Evolutionary conservation across 345 rosid genomes (phyloP).

Genomic region (Kandelia obovata): DNA sequence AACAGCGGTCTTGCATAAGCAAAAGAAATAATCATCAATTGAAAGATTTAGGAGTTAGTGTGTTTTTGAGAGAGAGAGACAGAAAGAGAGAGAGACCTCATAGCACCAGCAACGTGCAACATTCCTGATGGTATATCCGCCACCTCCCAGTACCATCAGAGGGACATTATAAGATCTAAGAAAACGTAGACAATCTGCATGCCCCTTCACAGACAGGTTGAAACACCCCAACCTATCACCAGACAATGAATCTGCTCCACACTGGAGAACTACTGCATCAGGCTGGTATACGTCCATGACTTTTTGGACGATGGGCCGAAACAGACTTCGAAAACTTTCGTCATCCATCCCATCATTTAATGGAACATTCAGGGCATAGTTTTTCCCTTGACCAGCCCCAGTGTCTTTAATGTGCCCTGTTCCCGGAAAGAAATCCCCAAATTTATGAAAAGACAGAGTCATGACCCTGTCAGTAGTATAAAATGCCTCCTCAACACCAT

Average conservation of each 20-base stretch:
- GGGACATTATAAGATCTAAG: conserved; percentile 91
- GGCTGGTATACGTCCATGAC: conserved; percentile 98
- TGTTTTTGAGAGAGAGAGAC: background rate
- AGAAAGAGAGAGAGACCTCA: conserved; percentile 53
- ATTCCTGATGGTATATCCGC: conserved; percentile 95
- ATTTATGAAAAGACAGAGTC: conserved; percentile 98
- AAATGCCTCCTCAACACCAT: conserved; percentile 98
- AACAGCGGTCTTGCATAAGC: conserved; percentile 74
- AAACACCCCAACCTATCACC: conserved; percentile 98
- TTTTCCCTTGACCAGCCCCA: conserved; percentile 65
- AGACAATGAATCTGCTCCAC: conserved; percentile 95
- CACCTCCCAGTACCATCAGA: conserved; percentile 96
- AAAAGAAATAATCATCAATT: conserved; percentile 12
- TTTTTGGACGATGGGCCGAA: conserved; percentile 77
- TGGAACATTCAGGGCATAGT: conserved; percentile 93
- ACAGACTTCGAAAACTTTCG: conserved; percentile 69
- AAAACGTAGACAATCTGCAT: conserved; percentile 91
- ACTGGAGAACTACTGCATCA: conserved; percentile 97
- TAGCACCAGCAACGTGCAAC: conserved; percentile 99
- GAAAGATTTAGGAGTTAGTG: background rate
- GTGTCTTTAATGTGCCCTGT: conserved; percentile 83
- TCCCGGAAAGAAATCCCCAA: conserved; percentile 97
- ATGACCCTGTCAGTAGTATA: conserved; percentile 98
- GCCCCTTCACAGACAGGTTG: conserved; percentile 95
- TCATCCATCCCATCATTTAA: conserved; percentile 91